Conservation (phyloP, 2,329 filamentous ascomycete species). For the Fusarium nisikadoi region DNA sequence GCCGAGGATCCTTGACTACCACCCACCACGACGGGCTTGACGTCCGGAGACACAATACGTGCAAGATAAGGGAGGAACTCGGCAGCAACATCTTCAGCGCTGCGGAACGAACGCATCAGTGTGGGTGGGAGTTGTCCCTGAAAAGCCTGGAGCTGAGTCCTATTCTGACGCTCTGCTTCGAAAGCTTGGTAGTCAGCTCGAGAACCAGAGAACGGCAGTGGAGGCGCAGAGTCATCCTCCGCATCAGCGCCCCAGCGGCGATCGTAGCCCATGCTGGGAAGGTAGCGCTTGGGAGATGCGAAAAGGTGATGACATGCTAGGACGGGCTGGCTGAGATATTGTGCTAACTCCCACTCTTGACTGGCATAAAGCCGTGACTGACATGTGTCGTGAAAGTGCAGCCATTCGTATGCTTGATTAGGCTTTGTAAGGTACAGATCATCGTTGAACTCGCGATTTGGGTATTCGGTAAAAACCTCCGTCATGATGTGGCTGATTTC, state of each 20-base stretch:
- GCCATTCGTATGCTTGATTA: conserved; percentile 88
- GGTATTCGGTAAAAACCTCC: conserved; percentile 88
- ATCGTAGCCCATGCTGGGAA: conserved; percentile 55
- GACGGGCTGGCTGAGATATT: conserved; percentile 87
- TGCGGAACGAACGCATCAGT: conserved; percentile 81
- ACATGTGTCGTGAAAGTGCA: conserved; percentile 89
- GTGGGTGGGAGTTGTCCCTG: conserved; percentile 78
- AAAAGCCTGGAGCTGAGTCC: conserved; percentile 76
- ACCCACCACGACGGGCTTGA: conserved; percentile 89
- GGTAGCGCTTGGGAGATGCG: conserved; percentile 72
- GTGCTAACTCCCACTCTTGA: conserved; percentile 91
- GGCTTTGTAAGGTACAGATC: conserved; percentile 92
- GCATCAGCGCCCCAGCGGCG: conserved; percentile 57
- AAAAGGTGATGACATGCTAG: conserved; percentile 94
- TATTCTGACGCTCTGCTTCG: conserved; percentile 84
- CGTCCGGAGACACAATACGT: conserved; percentile 85
- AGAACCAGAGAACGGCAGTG: conserved; percentile 82
- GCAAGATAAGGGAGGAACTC: conserved; percentile 88
- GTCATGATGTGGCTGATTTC: conserved; percentile 82
- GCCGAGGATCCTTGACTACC: conserved; percentile 75
- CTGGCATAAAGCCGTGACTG: conserved; percentile 81
- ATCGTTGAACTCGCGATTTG: conserved; percentile 89
- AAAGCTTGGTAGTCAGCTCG: conserved; percentile 83
- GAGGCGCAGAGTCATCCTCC: conserved; percentile 59
- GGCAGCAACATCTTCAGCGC: conserved; percentile 77